Conservation (phyloP, 1,139 yeast genomes). For the Keqinozyma sinolaborantium region DNA sequence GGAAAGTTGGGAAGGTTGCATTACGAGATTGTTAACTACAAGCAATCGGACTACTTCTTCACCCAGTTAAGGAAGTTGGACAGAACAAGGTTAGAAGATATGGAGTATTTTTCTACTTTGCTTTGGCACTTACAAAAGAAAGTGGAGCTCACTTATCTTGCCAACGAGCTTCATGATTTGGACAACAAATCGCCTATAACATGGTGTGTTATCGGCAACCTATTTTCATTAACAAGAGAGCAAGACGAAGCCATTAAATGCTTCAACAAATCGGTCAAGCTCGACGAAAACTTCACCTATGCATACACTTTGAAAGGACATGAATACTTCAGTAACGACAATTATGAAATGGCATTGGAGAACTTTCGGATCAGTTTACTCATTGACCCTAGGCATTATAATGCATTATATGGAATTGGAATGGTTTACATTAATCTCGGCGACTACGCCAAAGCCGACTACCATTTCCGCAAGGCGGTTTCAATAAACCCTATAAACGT, state of each 20-base stretch:
- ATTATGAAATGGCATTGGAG: slow-evolving; percentile 84
- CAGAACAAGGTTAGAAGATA: slow-evolving; percentile 79
- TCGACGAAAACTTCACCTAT: slow-evolving; percentile 74
- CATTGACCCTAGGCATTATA: slow-evolving; percentile 80
- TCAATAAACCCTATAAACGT: slow-evolving; percentile 88
- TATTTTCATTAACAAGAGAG: slow-evolving; percentile 78
- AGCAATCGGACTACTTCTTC: slow-evolving; percentile 67
- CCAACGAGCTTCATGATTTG: slow-evolving; percentile 74
- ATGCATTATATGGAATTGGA: slow-evolving; percentile 95
- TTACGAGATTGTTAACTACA: slow-evolving; percentile 85
- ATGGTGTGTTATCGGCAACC: slow-evolving; percentile 91
- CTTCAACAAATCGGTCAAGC: slow-evolving; percentile 72
- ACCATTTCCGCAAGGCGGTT: slow-evolving; percentile 84
- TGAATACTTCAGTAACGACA: slow-evolving; percentile 84
- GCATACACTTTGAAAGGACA: slow-evolving; percentile 95
- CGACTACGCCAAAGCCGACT: slow-evolving; percentile 77
- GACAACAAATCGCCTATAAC: slow-evolving; percentile 71
- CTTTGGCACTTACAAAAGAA: slow-evolving; percentile 91
- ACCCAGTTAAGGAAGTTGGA: slow-evolving; percentile 61
- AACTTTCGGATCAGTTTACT: slow-evolving; percentile 77
- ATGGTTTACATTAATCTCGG: slow-evolving; percentile 91
- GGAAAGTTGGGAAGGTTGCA: slow-evolving; percentile 77
- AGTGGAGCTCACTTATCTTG: slow-evolving; percentile 73
- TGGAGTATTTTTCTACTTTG: slow-evolving; percentile 88
- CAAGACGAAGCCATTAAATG: slow-evolving; percentile 90